phyloP scores from a whole-genome alignment of 495 filamentous ascomycete genomes.

The Penicillium argentinense region DNA sequence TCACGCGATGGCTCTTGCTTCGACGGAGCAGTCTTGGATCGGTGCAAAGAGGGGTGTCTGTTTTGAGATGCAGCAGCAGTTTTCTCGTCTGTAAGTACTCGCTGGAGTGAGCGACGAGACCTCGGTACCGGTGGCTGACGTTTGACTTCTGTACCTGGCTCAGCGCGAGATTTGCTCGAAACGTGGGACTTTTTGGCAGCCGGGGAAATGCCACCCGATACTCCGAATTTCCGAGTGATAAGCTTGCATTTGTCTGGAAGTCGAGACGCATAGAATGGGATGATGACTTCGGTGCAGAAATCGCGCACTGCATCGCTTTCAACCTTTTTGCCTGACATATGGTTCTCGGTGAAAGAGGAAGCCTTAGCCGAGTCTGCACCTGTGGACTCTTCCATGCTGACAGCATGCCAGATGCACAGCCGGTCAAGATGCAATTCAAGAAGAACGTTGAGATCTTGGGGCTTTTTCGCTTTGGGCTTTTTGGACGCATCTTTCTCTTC shows the following conservation, averaged over 20 bases:
- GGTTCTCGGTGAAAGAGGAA: constrained; percentile 27
- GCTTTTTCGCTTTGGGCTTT: constrained; percentile 49
- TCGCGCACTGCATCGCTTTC: constrained; percentile 62
- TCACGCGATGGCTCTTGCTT: constrained; percentile 40
- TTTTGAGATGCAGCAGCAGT: constrained; percentile 22
- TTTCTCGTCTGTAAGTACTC: constrained; percentile 70
- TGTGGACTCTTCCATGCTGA: constrained; percentile 50
- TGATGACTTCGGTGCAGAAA: constrained; percentile 90
- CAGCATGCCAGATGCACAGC: constrained; percentile 96
- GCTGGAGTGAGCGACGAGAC: constrained; percentile 61
- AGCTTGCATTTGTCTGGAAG: constrained; percentile 76
- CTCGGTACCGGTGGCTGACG: constrained; percentile 50
- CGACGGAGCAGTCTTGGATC: constrained; percentile 62
- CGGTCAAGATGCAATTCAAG: constrained; percentile 87
- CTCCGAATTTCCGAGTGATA: constrained; percentile 85
- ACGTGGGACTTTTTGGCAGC: constrained; percentile 29
- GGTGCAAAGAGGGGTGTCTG: constrained; percentile 56
- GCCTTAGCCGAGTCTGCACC: constrained; percentile 32
- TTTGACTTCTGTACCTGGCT: constrained; percentile 55
- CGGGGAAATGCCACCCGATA: constrained; percentile 64
- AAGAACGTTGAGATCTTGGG: constrained; percentile 58
- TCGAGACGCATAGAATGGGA: constrained; percentile 87
- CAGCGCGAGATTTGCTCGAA: constrained; percentile 30
- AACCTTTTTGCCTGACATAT: constrained; percentile 41
- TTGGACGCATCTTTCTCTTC: constrained; percentile 41